Evolutionary conservation across 2,329 filamentous ascomycete species (phyloP), one percentile per base, ranked within the genome.

Genomic region (Hypoxylon sp.): DNA sequence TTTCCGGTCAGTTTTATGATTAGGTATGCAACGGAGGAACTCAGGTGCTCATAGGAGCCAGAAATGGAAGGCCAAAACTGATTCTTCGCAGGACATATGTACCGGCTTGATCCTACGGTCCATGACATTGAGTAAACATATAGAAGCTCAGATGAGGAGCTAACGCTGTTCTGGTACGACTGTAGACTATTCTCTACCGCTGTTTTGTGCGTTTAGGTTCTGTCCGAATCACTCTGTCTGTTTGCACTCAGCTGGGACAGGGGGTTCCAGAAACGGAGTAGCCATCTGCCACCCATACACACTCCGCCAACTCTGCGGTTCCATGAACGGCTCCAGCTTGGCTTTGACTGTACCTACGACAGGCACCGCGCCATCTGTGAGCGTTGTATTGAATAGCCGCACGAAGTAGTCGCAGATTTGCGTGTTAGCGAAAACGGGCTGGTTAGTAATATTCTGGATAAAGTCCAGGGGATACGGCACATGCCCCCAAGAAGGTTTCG

Each of bases 391-490:
- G 73, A 81, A 85, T 9, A 83, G 61, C 11, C 80, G 74, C 11
- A 79, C 75, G 73, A 82, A 80, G 32, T 81, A 78, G 52, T 84
- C 81, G 72, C 82, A 84, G 0, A 72, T 68, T 9, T 32, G 8
- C 8, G 75, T 76, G 51, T 81, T 75, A 8, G 76, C 78, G 63
- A 84, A 84, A 3, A 77, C 77, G 1, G 84, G 83, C 72, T 87
- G 85, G 70, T 87, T 87, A 2, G 84, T 86, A 46, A 85, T 76
- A 71, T 85, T 86, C 67, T 76, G 69, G 73, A 82, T 82, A 59
- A 85, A 82, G 0, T 71, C 69, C 3, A 84, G 65, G 0, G 80
- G 77, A 61, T 79, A 83, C 0, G 77, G 73, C 24, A 67, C 66
- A 3, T 45, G 14, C 14, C 44, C 36, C 7, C 5, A 26, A 3